These are phyloP conservation scores for Mycena citricolor DNA, from an alignment of 1,284 basidiomycete genomes.

Conservation along the genomic window DNA sequence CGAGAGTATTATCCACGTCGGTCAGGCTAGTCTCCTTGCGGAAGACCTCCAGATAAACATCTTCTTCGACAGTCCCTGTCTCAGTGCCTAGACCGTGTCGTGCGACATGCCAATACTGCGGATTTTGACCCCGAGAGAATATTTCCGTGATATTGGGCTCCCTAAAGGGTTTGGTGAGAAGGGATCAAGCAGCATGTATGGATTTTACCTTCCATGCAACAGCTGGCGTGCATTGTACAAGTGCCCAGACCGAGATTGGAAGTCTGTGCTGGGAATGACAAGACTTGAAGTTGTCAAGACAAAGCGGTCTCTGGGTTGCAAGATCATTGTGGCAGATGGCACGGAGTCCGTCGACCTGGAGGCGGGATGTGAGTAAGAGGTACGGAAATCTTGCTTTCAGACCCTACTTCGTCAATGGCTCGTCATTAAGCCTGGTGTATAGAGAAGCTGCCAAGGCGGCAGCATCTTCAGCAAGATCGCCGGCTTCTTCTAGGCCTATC, in stretches of 20 bases:
- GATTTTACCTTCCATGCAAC: slow-evolving; percentile 42
- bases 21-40: slow-evolving; percentile 74
- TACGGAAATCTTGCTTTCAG: background rate
- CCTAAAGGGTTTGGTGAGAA: slow-evolving; percentile 27
- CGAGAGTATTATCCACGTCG: slow-evolving; percentile 74
- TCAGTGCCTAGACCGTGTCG: slow-evolving; percentile 43
- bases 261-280: slow-evolving; percentile 43
- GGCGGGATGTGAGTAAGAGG: background rate
- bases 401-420: slow-evolving; percentile 29
- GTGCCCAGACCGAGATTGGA: slow-evolving; percentile 53
- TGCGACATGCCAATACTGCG: slow-evolving; percentile 74
- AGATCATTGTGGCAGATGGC: slow-evolving; percentile 60
- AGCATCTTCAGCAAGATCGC: slow-evolving; percentile 36
- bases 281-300: slow-evolving; percentile 51
- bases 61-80: slow-evolving; percentile 35
- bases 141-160: slow-evolving; percentile 63
- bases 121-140: slow-evolving; percentile 73
- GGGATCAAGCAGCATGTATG: slow-evolving; percentile 1
- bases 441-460: slow-evolving; percentile 38
- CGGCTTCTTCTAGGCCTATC: slow-evolving; percentile 29
- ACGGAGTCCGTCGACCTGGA: slow-evolving; percentile 39
- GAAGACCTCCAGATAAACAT: slow-evolving; percentile 68
- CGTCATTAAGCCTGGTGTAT: slow-evolving; percentile 27
- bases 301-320: slow-evolving; percentile 63
- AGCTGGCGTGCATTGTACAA: slow-evolving; percentile 59